phyloP scores from a whole-genome alignment of 805 yeast species.

The Candida sphagnicola region DNA sequence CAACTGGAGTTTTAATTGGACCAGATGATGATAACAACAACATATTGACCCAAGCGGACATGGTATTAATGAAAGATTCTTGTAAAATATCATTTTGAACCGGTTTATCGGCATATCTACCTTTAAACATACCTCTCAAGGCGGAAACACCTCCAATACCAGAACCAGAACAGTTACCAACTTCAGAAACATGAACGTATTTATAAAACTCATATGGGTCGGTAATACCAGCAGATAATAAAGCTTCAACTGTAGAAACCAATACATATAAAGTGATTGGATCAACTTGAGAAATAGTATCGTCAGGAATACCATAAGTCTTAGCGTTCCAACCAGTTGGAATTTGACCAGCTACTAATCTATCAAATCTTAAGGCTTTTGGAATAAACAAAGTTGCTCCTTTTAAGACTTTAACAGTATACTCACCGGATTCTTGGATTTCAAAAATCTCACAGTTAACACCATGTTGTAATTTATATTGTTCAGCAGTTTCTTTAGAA shows the following conservation, averaged over 20 bases:
- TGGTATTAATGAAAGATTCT: slow-evolving; percentile 97
- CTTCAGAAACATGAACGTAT: slow-evolving; percentile 96
- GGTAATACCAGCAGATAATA: slow-evolving; percentile 89
- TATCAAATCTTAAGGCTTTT: slow-evolving; percentile 73
- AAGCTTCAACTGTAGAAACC: slow-evolving; percentile 94
- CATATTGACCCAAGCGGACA: slow-evolving; percentile 99
- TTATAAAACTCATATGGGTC: slow-evolving; percentile 99
- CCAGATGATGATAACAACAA: slow-evolving; percentile 94
- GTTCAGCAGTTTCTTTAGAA: slow-evolving; percentile 91
- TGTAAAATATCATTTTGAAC: slow-evolving; percentile 97
- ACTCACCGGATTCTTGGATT: slow-evolving; percentile 86
- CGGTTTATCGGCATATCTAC: slow-evolving; percentile 87
- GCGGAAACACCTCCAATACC: slow-evolving; percentile 99
- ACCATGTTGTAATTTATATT: slow-evolving; percentile 90
- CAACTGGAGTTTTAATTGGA: slow-evolving; percentile 98
- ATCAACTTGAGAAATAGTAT: slow-evolving; percentile 90
- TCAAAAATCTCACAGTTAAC: slow-evolving; percentile 90
- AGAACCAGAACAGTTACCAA: slow-evolving; percentile 99
- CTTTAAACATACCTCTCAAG: slow-evolving; percentile 95
- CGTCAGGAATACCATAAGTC: slow-evolving; percentile 93
- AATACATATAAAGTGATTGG: slow-evolving; percentile 90
- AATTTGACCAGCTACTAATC: slow-evolving; percentile 87
- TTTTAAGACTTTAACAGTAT: slow-evolving; percentile 82
- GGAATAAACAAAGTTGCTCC: slow-evolving; percentile 92
- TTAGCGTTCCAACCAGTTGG: slow-evolving; percentile 99